phyloP scores from a whole-genome alignment of 352 stramenopile species.

The Phytophthora pini region DNA sequence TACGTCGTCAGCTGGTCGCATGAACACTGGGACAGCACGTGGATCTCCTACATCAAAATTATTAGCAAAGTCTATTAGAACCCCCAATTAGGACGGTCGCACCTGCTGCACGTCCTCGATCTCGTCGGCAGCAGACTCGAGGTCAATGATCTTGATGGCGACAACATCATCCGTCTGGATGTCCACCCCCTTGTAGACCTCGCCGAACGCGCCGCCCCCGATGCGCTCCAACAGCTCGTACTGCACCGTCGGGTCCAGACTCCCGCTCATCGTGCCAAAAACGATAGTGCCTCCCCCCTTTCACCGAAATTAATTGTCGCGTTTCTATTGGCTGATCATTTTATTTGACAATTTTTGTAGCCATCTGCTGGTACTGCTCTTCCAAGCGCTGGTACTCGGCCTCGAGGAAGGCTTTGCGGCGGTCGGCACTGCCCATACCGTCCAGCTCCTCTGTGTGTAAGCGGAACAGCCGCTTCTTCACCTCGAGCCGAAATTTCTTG shows the following conservation, averaged over 20 bases:
- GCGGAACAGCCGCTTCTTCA: conserved; percentile 84
- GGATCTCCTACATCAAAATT: conserved; percentile 76
- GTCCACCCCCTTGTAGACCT: conserved; percentile 83
- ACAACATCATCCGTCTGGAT: conserved; percentile 72
- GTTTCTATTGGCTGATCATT: conserved; percentile 6
- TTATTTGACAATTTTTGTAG: conserved; percentile 37
- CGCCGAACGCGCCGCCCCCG: conserved; percentile 80
- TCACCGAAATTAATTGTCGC: conserved; percentile 19
- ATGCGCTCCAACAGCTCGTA: conserved; percentile 87
- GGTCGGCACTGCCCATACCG: conserved; percentile 68
- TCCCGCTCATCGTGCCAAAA: conserved; percentile 50
- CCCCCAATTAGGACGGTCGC: background rate
- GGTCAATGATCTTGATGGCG: conserved; percentile 87
- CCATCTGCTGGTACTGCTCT: conserved; percentile 58
- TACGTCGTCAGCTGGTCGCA: conserved; percentile 92
- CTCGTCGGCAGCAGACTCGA: conserved; percentile 85
- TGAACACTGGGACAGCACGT: conserved; percentile 89
- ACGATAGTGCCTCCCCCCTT: conserved; percentile 11
- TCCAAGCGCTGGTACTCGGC: conserved; percentile 63
- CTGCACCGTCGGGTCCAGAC: conserved; percentile 56
- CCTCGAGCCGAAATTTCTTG: conserved; percentile 80
- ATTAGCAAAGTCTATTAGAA: background rate
- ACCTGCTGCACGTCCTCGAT: conserved; percentile 90
- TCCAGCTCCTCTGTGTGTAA: conserved; percentile 76
- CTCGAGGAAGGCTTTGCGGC: conserved; percentile 83